Evolutionary conservation across 495 filamentous ascomycete species (phyloP).

Genomic region (Pseudomonodictys pantanalensis): DNA sequence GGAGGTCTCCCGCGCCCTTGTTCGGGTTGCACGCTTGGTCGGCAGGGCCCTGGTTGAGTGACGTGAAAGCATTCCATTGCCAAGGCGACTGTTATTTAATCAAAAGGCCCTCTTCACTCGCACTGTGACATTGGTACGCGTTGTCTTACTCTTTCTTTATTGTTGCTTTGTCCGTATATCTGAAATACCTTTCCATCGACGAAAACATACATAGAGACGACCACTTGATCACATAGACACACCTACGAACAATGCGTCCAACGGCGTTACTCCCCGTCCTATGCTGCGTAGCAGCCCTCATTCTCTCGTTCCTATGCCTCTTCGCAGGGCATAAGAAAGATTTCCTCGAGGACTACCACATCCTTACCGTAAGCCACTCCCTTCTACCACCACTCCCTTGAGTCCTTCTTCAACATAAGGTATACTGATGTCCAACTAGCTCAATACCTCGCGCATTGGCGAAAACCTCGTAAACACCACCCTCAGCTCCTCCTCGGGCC

Average conservation of each 20-base stretch:
- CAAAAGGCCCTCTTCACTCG: no score
- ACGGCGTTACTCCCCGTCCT: slow-evolving; percentile 46
- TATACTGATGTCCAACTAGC: slow-evolving; percentile 40
- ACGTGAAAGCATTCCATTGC: slow-evolving; percentile 17
- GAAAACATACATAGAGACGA: neutral
- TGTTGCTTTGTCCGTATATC: no score
- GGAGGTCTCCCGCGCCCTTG: no score
- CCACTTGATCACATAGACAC: neutral
- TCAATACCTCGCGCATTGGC: slow-evolving; percentile 64
- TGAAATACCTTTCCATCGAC: no score
- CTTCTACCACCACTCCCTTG: neutral
- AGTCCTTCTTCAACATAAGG: no score
- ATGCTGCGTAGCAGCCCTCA: slow-evolving; percentile 58
- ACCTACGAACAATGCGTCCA: slow-evolving; percentile 35
- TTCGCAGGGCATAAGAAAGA: slow-evolving; percentile 63
- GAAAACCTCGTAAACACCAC: slow-evolving; percentile 46
- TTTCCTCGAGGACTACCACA: slow-evolving; percentile 60
- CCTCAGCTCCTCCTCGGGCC: slow-evolving; percentile 19
- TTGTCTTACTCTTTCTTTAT: neutral
- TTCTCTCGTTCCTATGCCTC: slow-evolving; percentile 66
- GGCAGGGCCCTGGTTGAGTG: slow-evolving; percentile 9
- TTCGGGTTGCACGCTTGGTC: neutral
- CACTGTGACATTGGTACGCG: neutral
- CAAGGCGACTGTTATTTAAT: no score
- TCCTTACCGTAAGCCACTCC: slow-evolving; percentile 58